Base-by-base conservation (phyloP, 805 yeast genomes). In the Wickerhamiella australiensis region DNA sequence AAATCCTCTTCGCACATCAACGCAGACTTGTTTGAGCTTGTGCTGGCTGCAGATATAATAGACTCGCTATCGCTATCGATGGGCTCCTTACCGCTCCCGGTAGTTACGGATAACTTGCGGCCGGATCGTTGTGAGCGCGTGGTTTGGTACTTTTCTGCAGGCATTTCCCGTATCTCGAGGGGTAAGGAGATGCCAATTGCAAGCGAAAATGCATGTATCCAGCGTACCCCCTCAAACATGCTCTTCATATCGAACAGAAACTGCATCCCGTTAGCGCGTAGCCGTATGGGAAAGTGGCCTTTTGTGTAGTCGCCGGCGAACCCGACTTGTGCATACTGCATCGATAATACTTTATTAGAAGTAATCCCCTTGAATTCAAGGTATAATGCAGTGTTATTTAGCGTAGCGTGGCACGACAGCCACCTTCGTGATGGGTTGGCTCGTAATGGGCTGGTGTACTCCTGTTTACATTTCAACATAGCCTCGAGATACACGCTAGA, bases 311-410 rank as follows among this genome's bases (percentile, higher is more conserved):
- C 98, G 1, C 77, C 71, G 0, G 97, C 96, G 12, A 86, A 68
- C 0, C 98, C 98, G 42, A 85, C 66, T 57, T 74, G 79, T 11
- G 92, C 88, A 65, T 80, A 80, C 64, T 92, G 97, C 35, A 90
- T 70, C 7, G 37, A 1, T 95, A 79, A 63, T 78, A 88, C 41
- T 65, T 1, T 22, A 35, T 47, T 31, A 49, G 45, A 23, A 15
- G 63, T 57, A 3, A 64, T 55, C 33, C 70, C 75, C 12, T 70
- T 68, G 15, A 64, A 58, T 62, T 82, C 84, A 49, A 88, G 68
- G 63, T 83, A 83, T 31, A 88, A 67, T 65, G 85, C 95, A 1
- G 96, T 88, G 17, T 90, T 84, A 68, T 88, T 86, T 46, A 88
- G 68, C 59, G 83, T 94, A 63, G 85, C 70, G 20, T 82, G 69